Evolutionary conservation across 805 yeast species (phyloP).

Genomic region (Lipomyces orientalis): DNA sequence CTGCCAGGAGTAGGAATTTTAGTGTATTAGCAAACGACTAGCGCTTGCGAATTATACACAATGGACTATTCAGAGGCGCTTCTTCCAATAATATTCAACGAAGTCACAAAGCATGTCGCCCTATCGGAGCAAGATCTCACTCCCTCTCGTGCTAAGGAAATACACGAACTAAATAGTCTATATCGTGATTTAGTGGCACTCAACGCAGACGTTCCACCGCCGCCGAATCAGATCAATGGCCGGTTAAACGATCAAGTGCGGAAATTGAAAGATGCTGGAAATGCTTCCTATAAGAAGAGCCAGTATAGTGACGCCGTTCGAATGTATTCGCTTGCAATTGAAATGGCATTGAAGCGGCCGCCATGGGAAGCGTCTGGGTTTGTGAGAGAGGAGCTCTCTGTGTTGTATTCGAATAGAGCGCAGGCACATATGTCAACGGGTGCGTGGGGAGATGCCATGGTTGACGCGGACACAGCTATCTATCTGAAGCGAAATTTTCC

Average conservation of each 20-base stretch:
- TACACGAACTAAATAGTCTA: constrained; percentile 44
- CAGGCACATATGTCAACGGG: constrained; percentile 48
- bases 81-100: constrained; percentile 19
- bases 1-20: background rate
- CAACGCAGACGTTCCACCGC: constrained; percentile 48
- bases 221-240: constrained; percentile 43
- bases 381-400: constrained; percentile 46
- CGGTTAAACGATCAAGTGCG: constrained; percentile 44
- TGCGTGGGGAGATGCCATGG: constrained; percentile 48
- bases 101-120: constrained; percentile 30
- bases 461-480: constrained; percentile 47
- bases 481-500: constrained; percentile 45
- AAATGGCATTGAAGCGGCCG: constrained; percentile 49
- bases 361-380: constrained; percentile 48
- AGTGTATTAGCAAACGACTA: background rate
- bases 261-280: constrained; percentile 47
- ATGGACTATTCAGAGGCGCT: background rate
- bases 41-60: background rate
- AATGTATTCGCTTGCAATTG: constrained; percentile 48
- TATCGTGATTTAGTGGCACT: constrained; percentile 42
- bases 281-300: constrained; percentile 40
- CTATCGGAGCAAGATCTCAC: constrained; percentile 19
- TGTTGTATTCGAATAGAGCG: constrained; percentile 46
- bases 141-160: constrained; percentile 37
- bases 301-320: constrained; percentile 46